Percentiles rank a stretch among this genome's conserved stretches.
phyloP scores from a whole-genome alignment of 2,329 filamentous ascomycete species.

The Colletotrichum neosansevieriae region DNA sequence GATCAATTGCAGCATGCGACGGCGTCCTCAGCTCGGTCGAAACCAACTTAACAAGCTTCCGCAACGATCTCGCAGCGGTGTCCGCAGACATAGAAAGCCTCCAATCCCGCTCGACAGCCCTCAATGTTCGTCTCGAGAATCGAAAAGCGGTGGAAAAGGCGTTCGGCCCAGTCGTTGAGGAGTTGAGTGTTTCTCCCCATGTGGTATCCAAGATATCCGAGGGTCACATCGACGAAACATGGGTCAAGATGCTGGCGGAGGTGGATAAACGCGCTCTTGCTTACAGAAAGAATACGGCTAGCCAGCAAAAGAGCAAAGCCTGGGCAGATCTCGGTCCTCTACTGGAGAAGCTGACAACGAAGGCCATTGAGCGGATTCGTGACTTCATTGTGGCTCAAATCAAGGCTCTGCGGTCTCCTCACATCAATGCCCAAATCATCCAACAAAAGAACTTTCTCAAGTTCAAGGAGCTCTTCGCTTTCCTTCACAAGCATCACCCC shows the following conservation, averaged over 20 bases:
- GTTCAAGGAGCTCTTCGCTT: constrained; percentile 89
- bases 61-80: constrained; percentile 90
- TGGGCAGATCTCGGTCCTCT: constrained; percentile 87
- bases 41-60: constrained; percentile 90
- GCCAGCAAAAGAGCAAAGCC: constrained; percentile 76
- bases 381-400: constrained; percentile 96
- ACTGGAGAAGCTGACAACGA: constrained; percentile 84
- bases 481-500: constrained; percentile 84
- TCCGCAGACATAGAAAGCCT: constrained; percentile 96
- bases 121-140: constrained; percentile 90
- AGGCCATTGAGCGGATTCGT: constrained; percentile 88
- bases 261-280: constrained; percentile 81
- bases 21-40: constrained; percentile 94
- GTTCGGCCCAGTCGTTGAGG: constrained; percentile 89
- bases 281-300: constrained; percentile 75
- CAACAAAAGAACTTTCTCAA: constrained; percentile 92
- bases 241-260: constrained; percentile 85
- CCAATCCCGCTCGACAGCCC: constrained; percentile 84
- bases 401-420: constrained; percentile 91
- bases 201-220: constrained; percentile 89
- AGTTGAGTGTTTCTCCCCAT: constrained; percentile 87
- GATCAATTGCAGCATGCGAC: constrained; percentile 90
- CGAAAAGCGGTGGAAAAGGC: constrained; percentile 89
- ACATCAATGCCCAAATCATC: constrained; percentile 96
- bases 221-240: constrained; percentile 89